These are phyloP conservation scores for Ascobolus immersus DNA, from an alignment of 495 filamentous ascomycete species.

Conservation along the genomic window DNA sequence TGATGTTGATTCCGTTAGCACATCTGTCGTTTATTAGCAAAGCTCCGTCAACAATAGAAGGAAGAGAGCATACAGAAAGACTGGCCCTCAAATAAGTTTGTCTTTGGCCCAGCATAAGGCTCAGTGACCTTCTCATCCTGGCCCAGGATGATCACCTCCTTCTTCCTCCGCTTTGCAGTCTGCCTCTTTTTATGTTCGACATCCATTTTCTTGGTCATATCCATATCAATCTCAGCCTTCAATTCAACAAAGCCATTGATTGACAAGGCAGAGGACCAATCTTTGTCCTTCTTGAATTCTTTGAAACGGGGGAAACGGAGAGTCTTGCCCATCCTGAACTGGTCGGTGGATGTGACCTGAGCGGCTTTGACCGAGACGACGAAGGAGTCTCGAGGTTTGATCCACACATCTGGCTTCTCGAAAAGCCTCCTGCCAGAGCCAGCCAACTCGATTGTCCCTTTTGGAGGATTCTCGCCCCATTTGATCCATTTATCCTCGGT, in stretches of 20 bases:
- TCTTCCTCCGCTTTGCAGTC: slow-evolving; percentile 34
- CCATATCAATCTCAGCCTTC: slow-evolving; percentile 42
- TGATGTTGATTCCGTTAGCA: slow-evolving; percentile 33
- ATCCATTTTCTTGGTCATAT: slow-evolving; percentile 37
- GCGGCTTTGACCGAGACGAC: slow-evolving; percentile 84
- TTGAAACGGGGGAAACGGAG: slow-evolving; percentile 86
- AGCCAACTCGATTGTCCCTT: slow-evolving; percentile 52
- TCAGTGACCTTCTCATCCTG: slow-evolving; percentile 26
- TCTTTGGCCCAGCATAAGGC: slow-evolving; percentile 30
- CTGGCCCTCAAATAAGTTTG: slow-evolving; percentile 43
- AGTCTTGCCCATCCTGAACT: slow-evolving; percentile 53
- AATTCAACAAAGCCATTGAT: slow-evolving; percentile 52
- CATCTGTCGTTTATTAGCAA: slow-evolving; percentile 19
- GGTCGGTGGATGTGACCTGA: slow-evolving; percentile 41
- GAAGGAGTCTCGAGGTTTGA: slow-evolving; percentile 63
- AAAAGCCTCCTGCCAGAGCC: slow-evolving; percentile 44
- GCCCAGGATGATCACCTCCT: slow-evolving; percentile 49
- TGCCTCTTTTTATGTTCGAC: slow-evolving; percentile 49
- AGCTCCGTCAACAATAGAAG: slow-evolving; percentile 19
- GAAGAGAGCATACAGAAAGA: slow-evolving; percentile 55
- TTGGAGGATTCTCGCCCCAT: slow-evolving; percentile 70
- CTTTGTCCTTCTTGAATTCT: slow-evolving; percentile 49
- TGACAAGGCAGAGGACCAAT: slow-evolving; percentile 57
- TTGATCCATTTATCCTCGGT: slow-evolving; percentile 79
- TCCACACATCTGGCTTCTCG: slow-evolving; percentile 81